A percentile compares a stretch with the other conserved stretches of the same genome.
Evolutionary conservation across 2,329 filamentous ascomycete species (phyloP).

Genomic region (Fusarium fujikuroi): DNA sequence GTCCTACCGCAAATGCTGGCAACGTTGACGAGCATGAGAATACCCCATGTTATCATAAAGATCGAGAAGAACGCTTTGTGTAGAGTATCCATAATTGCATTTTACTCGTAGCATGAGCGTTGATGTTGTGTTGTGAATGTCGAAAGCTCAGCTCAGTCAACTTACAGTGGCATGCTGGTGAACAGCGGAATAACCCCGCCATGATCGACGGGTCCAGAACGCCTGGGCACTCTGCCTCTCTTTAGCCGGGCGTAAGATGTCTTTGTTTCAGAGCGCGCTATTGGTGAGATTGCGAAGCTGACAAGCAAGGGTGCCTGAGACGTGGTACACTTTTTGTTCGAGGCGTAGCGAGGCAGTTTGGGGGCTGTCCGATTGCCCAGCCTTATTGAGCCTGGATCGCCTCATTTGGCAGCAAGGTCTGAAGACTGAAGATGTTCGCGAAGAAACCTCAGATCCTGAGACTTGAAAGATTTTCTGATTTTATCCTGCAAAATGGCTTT

Average conservation of each 20-base stretch:
- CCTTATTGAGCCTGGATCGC: too few species aligned
- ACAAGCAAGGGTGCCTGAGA: neutral
- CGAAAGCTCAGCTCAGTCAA: neutral
- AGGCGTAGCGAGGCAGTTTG: neutral
- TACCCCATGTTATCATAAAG: slow-evolving; percentile 6
- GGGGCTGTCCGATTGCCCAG: neutral
- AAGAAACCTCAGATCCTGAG: neutral
- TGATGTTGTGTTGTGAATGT: neutral
- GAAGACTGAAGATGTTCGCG: neutral
- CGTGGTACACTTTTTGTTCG: neutral
- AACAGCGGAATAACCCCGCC: slow-evolving; percentile 1
- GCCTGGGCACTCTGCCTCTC: neutral
- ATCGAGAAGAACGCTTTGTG: slow-evolving; percentile 21
- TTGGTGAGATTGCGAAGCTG: slow-evolving; percentile 8
- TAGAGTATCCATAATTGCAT: slow-evolving; percentile 5
- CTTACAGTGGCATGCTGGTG: too few species aligned
- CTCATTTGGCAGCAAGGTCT: neutral
- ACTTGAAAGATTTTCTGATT: rapidly evolving
- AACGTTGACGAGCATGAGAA: neutral
- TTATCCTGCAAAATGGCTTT: neutral
- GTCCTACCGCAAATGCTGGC: neutral
- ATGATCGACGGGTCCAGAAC: slow-evolving; percentile 12
- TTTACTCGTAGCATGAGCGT: rapidly evolving
- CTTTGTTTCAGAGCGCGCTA: neutral
- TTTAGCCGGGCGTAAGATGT: slow-evolving; percentile 9